Percentiles rank a stretch among this genome's conserved stretches.
These are phyloP conservation scores for Lathyrus tuberosus DNA, from an alignment of 306 rosid species.

Conservation along the genomic window DNA sequence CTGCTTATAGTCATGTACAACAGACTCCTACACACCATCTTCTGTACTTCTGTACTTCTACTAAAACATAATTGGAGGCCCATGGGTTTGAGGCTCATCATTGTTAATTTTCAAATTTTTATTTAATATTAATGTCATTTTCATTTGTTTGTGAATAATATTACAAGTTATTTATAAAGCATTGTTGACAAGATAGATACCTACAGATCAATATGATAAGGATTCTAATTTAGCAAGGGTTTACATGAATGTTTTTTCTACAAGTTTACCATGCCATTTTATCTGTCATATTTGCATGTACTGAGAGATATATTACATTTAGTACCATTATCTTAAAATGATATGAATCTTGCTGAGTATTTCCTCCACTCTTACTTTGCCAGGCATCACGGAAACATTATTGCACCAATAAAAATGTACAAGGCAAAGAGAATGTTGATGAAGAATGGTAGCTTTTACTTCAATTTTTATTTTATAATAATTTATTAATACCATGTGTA, in stretches of 20 bases:
- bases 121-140: not conserved
- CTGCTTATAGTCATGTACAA: not conserved
- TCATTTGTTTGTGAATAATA: conserved; percentile 19
- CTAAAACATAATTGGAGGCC: not conserved
- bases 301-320: conserved; percentile 20
- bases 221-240: conserved; percentile 19
- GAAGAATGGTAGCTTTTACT: conserved; percentile 78
- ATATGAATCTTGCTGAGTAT: conserved; percentile 32
- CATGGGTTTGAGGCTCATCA: not conserved
- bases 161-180: conserved; percentile 17
- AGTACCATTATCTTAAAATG: conserved; percentile 12
- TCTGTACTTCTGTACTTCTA: not conserved
- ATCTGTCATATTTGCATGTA: conserved; percentile 25
- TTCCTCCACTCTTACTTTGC: conserved; percentile 31
- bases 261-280: conserved; percentile 21
- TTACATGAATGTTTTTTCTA: conserved; percentile 11
- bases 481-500: conserved; percentile 26
- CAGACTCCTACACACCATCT: not conserved
- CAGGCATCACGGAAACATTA: conserved; percentile 93
- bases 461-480: conserved; percentile 15
- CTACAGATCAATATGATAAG: not conserved
- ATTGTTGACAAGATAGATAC: conserved; percentile 18
- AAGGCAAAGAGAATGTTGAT: conserved; percentile 66
- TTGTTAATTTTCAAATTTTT: conserved; percentile 14
- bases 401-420: conserved; percentile 76